Evolutionary conservation across 495 filamentous ascomycete species (phyloP), one percentile per base, ranked within the genome.

Genomic region (Aspergillus affinis): DNA sequence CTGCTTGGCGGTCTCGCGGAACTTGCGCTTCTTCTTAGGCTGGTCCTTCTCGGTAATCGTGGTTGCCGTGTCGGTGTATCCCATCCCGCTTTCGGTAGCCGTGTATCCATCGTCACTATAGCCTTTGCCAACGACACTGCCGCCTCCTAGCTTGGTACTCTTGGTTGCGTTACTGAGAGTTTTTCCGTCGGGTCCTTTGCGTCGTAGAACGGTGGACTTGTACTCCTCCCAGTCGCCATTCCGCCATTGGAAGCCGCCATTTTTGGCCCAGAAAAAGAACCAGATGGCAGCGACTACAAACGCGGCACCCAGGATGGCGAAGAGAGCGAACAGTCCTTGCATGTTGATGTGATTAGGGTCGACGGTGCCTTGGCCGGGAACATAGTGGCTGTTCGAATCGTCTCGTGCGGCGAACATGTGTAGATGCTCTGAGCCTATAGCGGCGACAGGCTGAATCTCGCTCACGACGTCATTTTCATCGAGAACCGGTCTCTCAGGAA

Each of bases 181-280:
- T 45, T 84, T 88, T 30, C 92, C 92, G 75, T 97, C 90, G 6
- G 91, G 91, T 0, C 92, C 92, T 72, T 91, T 93, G 55, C 93
- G 88, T 30, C 94, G 87, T n/a, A 98, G 77, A 12, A 98, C 95
- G 0, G 95, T 97, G 4, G 89, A 89, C 71, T 97, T 97, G 84
- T 98, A 98, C 63, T 98, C 94, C 1, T 96, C 93, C 94, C 94
- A 98, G 74, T 98, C 94, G 51, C 84, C 79, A 58, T 91, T 77
- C 18, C 81, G 82, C 81, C 90, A 98, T 58, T 87, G 74, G 77
- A 97, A 97, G 3, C 94, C 95, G 65, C 93, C 95, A 69, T 97
- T 94, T 75, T 89, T 92, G 55, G 92, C 92, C 89, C 89, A 95
- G 84, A 98, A 96, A 82, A 98, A 98, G 78, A 98, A 96, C 94